These are phyloP conservation scores for Viola pubescens DNA, from an alignment of 441 rosid genomes.

Conservation along the genomic window DNA sequence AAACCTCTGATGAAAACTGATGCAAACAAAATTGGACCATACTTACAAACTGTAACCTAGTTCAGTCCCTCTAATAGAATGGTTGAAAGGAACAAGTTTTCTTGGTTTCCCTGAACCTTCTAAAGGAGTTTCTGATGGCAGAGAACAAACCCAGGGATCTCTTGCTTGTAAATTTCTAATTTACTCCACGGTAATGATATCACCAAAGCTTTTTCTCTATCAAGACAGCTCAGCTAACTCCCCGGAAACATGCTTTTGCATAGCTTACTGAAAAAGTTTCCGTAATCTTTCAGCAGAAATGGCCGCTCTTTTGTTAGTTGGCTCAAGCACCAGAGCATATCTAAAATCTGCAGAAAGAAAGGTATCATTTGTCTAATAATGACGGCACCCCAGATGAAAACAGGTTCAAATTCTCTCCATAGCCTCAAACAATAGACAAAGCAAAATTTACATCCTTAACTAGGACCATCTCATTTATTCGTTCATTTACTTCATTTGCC, in stretches of 20 bases:
- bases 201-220: background rate
- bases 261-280: slow-evolving; percentile 35
- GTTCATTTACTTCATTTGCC: too few species aligned
- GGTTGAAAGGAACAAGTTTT: background rate
- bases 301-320: slow-evolving; percentile 83
- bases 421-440: too few species aligned
- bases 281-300: slow-evolving; percentile 63
- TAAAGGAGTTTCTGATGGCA: too few species aligned
- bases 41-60: background rate
- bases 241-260: background rate
- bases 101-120: background rate
- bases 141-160: too few species aligned
- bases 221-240: background rate
- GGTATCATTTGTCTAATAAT: background rate
- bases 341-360: slow-evolving; percentile 51
- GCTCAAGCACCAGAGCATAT: slow-evolving; percentile 81
- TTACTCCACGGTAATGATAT: background rate
- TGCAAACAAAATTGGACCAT: slow-evolving; percentile 2
- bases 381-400: too few species aligned
- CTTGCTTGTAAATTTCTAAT: background rate
- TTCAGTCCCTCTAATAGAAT: background rate
- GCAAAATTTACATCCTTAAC: too few species aligned
- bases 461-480: too few species aligned
- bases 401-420: too few species aligned
- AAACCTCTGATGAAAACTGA: background rate